Percentiles rank a stretch among this genome's conserved stretches.
These are phyloP conservation scores for Solanum pimpinellifolium DNA, from an alignment of 257 asterid species.

Conservation along the genomic window DNA sequence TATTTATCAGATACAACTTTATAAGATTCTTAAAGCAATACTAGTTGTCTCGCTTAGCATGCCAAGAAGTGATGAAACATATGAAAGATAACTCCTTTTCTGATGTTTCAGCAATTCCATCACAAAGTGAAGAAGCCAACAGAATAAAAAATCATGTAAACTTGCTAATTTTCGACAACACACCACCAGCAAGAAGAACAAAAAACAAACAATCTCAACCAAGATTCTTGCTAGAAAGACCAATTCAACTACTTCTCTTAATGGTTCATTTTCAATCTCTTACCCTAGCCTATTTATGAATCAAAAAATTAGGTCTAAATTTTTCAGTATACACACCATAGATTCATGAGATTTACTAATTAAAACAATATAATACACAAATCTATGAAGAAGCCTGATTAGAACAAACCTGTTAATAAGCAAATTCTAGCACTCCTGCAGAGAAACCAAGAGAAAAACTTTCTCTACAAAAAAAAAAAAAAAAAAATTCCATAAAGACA, in stretches of 20 bases:
- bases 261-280: background rate
- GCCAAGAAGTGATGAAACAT: background rate
- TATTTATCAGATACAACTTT: constrained; percentile 19
- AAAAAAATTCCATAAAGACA: background rate
- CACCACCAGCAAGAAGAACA: background rate
- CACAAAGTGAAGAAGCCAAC: background rate
- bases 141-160: background rate
- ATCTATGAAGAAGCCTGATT: background rate
- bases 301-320: background rate
- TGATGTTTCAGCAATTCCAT: background rate
- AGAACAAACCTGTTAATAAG: background rate
- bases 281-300: background rate
- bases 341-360: background rate
- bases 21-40: constrained; percentile 1
- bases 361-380: background rate
- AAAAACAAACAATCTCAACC: background rate
- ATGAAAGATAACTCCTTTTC: background rate
- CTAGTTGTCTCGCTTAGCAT: background rate
- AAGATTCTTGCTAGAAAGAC: background rate
- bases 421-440: background rate
- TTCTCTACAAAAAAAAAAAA: background rate
- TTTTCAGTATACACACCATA: background rate
- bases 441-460: background rate
- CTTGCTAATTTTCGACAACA: background rate
- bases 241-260: background rate